Evolutionary conservation across 345 rosid species (phyloP).

Genomic region (Boechera stricta): DNA sequence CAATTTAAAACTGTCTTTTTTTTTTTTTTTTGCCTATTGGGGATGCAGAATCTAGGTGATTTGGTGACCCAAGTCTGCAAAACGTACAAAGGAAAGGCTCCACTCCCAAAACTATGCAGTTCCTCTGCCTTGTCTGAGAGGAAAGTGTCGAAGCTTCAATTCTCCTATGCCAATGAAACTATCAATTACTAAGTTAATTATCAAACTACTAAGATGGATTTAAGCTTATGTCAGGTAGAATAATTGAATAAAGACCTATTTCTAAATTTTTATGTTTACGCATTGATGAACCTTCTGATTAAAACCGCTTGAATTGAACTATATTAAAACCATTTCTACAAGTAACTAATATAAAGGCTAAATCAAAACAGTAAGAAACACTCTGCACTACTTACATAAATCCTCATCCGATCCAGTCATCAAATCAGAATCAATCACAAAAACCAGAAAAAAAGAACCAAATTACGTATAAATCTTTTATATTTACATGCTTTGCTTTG

Average conservation of each 20-base stretch:
- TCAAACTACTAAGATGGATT: conserved; percentile 7
- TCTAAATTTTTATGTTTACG: not conserved
- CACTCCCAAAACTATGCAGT: conserved; percentile 27
- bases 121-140: not conserved
- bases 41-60: not conserved
- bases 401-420: not conserved
- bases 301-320: not conserved
- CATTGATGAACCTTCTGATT: not conserved
- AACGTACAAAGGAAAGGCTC: conserved; percentile 31
- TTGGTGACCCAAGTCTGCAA: conserved; percentile 24
- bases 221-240: conserved; percentile 3
- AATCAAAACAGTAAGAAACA: not conserved
- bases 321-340: not conserved
- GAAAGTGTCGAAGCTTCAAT: conserved; percentile 17
- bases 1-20: not conserved
- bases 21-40: not conserved
- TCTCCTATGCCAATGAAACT: conserved; percentile 24
- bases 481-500: no score
- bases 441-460: no score
- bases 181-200: not conserved
- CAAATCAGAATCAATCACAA: not conserved
- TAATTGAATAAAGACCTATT: conserved; percentile 6
- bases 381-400: no score
- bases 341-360: not conserved
- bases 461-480: no score